Evolutionary conservation across 305 asterid species (phyloP).

Genomic region (Lippia alba): DNA sequence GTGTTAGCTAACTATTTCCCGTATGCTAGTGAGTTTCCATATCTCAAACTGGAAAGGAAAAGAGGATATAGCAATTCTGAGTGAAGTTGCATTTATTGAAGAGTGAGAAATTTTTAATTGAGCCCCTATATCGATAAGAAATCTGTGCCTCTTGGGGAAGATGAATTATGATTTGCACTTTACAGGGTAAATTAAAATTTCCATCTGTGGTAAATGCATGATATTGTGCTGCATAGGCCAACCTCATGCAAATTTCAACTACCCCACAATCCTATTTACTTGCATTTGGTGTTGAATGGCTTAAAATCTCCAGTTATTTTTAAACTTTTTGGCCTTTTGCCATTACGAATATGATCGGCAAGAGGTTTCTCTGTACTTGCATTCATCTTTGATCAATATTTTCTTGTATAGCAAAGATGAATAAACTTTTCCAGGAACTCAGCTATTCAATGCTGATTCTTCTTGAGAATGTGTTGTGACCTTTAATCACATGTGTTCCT

Average conservation of each 20-base stretch:
- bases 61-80: background rate
- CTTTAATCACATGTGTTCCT: background rate
- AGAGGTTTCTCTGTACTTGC: background rate
- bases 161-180: too few species aligned
- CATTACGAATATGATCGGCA: too few species aligned
- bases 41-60: background rate
- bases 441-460: background rate
- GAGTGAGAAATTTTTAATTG: background rate
- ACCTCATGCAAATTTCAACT: too few species aligned
- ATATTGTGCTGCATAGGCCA: too few species aligned
- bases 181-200: too few species aligned
- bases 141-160: too few species aligned
- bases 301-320: too few species aligned
- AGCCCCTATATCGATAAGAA: background rate
- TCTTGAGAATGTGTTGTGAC: background rate
- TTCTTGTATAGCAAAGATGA: too few species aligned
- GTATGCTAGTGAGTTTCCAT: constrained; percentile 3
- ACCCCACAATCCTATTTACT: background rate
- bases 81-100: background rate
- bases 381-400: background rate
- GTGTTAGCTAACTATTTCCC: background rate
- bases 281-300: too few species aligned
- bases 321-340: too few species aligned
- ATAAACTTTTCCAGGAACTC: background rate
- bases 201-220: background rate